Percentiles rank a stretch among this genome's conserved stretches.
These are phyloP conservation scores for Kluyveromyces siamensis DNA, from an alignment of 805 yeast species.

Conservation along the genomic window DNA sequence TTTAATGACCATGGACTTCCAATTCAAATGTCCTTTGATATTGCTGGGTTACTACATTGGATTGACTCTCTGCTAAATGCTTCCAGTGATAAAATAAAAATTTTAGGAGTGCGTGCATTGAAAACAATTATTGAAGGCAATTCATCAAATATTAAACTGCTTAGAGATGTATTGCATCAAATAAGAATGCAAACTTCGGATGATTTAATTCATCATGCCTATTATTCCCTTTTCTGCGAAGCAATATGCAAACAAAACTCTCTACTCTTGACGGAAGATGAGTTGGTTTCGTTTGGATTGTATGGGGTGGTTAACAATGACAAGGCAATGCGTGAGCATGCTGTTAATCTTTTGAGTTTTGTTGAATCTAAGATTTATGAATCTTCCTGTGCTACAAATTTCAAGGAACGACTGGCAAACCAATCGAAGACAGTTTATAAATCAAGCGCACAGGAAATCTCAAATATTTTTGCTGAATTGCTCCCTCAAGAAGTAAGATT, in stretches of 20 bases:
- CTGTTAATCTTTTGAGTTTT: constrained; percentile 58
- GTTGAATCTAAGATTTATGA: constrained; percentile 55
- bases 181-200: constrained; percentile 53
- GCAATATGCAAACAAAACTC: constrained; percentile 44
- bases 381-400: constrained; percentile 45
- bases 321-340: constrained; percentile 57
- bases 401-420: constrained; percentile 63
- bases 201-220: constrained; percentile 49
- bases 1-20: constrained; percentile 16
- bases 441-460: constrained; percentile 71
- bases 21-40: constrained; percentile 59
- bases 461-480: constrained; percentile 58
- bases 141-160: constrained; percentile 39
- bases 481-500: constrained; percentile 50
- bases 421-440: constrained; percentile 77
- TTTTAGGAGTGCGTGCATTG: constrained; percentile 63
- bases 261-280: constrained; percentile 47
- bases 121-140: constrained; percentile 57
- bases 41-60: constrained; percentile 66
- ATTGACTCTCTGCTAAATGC: constrained; percentile 61
- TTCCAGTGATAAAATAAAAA: constrained; percentile 46
- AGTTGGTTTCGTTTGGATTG: constrained; percentile 63
- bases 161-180: constrained; percentile 55
- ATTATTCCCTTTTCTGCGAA: constrained; percentile 63
- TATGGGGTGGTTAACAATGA: constrained; percentile 73